Percentiles rank a stretch among this genome's conserved stretches.
Conservation (phyloP, 2,329 filamentous ascomycete genomes). For the Exophiala lecanii-corni region DNA sequence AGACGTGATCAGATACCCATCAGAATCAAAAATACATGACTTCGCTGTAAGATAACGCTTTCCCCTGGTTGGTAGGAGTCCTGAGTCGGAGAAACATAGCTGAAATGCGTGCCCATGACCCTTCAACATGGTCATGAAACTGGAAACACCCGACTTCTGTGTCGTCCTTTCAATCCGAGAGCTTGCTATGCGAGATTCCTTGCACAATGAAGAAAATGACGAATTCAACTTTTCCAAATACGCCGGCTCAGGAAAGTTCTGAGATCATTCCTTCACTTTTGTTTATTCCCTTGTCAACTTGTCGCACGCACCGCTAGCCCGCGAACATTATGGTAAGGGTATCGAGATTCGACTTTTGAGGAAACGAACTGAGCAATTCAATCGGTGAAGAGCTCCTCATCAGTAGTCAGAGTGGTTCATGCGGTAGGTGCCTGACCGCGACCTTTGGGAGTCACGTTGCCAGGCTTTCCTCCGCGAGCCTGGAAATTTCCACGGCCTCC, state of each 20-base stretch:
- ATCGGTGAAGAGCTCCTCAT: too few relatives aligned
- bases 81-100: conserved; percentile 6
- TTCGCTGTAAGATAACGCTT: conserved; percentile 78
- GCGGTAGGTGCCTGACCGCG: conserved; percentile 43
- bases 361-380: conserved; percentile 11
- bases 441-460: conserved; percentile 47
- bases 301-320: background rate
- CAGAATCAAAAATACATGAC: conserved; percentile 78
- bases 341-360: too few relatives aligned
- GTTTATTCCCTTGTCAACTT: background rate
- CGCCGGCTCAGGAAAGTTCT: conserved; percentile 18
- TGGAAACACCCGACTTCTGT: conserved; percentile 4
- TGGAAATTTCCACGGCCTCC: conserved; percentile 64
- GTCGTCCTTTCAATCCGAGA: conserved; percentile 18
- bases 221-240: conserved; percentile 23
- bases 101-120: too few relatives aligned
- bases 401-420: conserved; percentile 37
- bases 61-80: conserved; percentile 8
- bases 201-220: conserved; percentile 9
- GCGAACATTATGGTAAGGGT: background rate
- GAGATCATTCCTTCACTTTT: conserved; percentile 15
- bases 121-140: too few relatives aligned
- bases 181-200: conserved; percentile 20
- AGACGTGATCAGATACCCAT: conserved; percentile 30
- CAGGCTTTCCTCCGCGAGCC: conserved; percentile 58